Evolutionary conservation across 2,329 filamentous ascomycete genomes (phyloP), one percentile per base, ranked within the genome.

Genomic region (Colletotrichum abscissum): DNA sequence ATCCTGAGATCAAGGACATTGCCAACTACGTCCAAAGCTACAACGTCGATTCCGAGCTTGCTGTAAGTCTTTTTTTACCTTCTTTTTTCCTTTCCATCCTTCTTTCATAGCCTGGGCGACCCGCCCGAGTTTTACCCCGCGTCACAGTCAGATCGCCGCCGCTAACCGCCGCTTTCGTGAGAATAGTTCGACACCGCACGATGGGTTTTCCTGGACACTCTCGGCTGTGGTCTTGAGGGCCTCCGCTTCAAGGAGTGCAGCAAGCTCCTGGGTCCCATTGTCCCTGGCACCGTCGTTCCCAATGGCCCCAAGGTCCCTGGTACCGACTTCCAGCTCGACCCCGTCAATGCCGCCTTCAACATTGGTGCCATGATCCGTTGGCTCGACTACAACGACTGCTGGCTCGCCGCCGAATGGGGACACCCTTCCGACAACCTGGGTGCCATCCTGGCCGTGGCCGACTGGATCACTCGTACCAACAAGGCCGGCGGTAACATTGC

Each of bases 361-460:
- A 98, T 99, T 79, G 97, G 97, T 79, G 94, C 97, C 80, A 97
- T 98, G 93, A 98, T 99, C 87, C 91, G 97, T 82, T 99, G 97
- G 97, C 91, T 99, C 80, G 97, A 99, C 88, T 99, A 98, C 91
- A 99, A 99, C 84, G 97, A 99, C 90, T 98, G 97, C 91, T 99
- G 96, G 97, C 89, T 98, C 76, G 97, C 96, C 57, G 97, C 97
- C 69, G 97, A 99, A 87, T 99, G 97, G 97, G 97, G 97, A 72
- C 97, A 99, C 85, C 97, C 97, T 75, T 98, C 95, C 5, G 97
- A 99, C 88, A 99, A 99, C 88, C 85, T 99, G 78, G 97, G 97
- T 76, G 97, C 96, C 80, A 99, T 99, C 82, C 91, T 99, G 75
- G 95, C 96, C 59, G 95, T 98, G 65, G 95, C 97, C 74, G 97